Conservation (phyloP, 2,329 filamentous ascomycete genomes). For the Lachnellula subtilissima region DNA sequence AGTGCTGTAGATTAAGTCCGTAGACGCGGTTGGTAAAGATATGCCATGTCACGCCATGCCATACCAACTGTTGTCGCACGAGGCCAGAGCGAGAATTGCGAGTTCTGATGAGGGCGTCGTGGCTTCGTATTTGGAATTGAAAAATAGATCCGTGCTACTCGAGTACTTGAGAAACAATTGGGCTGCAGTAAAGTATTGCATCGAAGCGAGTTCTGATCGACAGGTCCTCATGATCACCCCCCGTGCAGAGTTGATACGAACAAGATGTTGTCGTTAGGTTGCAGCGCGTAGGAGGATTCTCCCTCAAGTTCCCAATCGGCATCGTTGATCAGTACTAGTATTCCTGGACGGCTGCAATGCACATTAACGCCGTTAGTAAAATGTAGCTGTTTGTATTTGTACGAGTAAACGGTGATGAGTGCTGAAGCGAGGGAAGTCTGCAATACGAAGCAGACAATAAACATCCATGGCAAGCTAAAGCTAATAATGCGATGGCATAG, state of each 20-base stretch:
- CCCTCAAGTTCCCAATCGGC: slow-evolving; percentile 98
- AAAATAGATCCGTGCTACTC: slow-evolving; percentile 2
- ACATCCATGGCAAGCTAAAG: slow-evolving; percentile 11
- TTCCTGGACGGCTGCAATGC: slow-evolving; percentile 73
- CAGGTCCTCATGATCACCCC: slow-evolving; percentile 32
- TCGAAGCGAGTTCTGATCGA: background rate
- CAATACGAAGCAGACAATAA: background rate
- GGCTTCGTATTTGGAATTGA: slow-evolving; percentile 8
- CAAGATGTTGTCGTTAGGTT: slow-evolving; percentile 78
- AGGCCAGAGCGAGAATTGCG: background rate
- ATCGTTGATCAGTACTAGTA: slow-evolving; percentile 95
- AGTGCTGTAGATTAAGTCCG: too few species aligned
- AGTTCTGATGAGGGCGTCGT: slow-evolving; percentile 10
- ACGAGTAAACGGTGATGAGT: slow-evolving; percentile 3
- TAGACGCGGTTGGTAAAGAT: too few species aligned
- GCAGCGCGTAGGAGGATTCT: slow-evolving; percentile 82
- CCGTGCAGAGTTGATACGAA: slow-evolving; percentile 97
- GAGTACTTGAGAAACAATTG: slow-evolving; percentile 2
- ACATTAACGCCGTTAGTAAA: slow-evolving; percentile 26
- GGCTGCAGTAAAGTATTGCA: background rate
- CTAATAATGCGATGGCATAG: slow-evolving; percentile 2
- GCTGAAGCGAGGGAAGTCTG: background rate
- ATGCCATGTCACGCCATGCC: too few species aligned
- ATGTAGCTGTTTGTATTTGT: background rate
- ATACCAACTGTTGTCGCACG: background rate